Evolutionary conservation across 2,329 filamentous ascomycete genomes (phyloP), one percentile per base, ranked within the genome.

Genomic region (Claviceps paspali): DNA sequence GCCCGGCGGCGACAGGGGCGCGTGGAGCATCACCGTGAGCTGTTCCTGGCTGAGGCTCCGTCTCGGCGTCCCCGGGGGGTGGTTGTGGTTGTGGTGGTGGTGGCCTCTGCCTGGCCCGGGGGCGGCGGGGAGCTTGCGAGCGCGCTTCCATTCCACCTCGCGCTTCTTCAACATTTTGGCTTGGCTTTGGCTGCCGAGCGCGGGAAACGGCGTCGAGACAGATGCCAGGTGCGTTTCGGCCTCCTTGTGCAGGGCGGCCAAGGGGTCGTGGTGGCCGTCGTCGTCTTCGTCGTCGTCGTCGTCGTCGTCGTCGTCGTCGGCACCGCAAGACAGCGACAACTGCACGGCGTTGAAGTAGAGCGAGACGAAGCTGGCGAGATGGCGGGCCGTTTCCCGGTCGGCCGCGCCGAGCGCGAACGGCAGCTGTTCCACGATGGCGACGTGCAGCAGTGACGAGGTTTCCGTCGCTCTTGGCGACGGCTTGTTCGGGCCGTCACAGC

Each of bases 351-450:
- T 68, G 15, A 84, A 57, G 43, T 76, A 71, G 14, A 59, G 57
- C 3, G 70, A 68, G 21, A 84, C 54, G 50, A 82, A 78, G 21
- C 59, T 54, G 2, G 70, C 68, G 12, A 83, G 60, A 2, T 64
- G 57, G 22, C 59, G 52, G 3, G 69, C 47, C 2, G 57, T 50
- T 7, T 60, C 50, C 24, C 60, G 59, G 5, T 63, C 62, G 2
- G 62, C 63, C 5, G 64, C 63, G 36, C 70, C 71, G 10, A 72
- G 57, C 2, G 73, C 61, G 48, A 83, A 93, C 0, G 77, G 72
- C 57, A 86, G 71, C 54, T 95, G 87, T 52, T 95, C 87, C 3
- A 73, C 61, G 15, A 93, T 63, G 1, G 77, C 71, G 45, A 84
- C 68, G 9, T 76, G 63, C 3, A 94, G 49, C 14, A 85, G 67